These are phyloP conservation scores for Anisodus acutangulus DNA, from an alignment of 257 asterid species.

Conservation along the genomic window DNA sequence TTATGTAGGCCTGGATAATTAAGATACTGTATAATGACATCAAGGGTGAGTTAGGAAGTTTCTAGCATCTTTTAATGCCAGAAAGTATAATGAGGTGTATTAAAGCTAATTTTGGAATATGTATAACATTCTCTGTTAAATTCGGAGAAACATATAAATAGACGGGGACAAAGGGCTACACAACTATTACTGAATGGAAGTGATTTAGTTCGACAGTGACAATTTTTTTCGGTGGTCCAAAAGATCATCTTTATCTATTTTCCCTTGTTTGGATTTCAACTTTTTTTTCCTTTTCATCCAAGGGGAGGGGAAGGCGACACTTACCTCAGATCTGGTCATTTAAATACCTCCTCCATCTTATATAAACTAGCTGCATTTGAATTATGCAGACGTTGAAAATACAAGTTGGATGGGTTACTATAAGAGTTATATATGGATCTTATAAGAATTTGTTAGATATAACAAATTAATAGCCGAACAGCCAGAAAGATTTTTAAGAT, in stretches of 20 bases:
- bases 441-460: neutral
- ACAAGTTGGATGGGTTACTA: neutral
- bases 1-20: too few species aligned
- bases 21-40: too few species aligned
- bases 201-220: neutral
- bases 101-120: too few species aligned
- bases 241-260: neutral
- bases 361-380: neutral
- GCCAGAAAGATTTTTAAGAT: neutral
- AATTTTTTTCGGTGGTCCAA: neutral
- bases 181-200: neutral
- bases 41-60: too few species aligned
- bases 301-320: neutral
- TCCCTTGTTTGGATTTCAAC: neutral
- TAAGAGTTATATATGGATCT: neutral
- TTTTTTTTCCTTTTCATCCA: neutral
- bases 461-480: neutral
- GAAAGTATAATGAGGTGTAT: too few species aligned
- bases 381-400: neutral
- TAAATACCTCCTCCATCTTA: neutral
- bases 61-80: too few species aligned
- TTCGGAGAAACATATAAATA: too few species aligned
- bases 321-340: neutral
- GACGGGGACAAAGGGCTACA: too few species aligned
- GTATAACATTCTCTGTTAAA: too few species aligned